phyloP scores from a whole-genome alignment of 441 rosid genomes.

The Raphanus hybrid region DNA sequence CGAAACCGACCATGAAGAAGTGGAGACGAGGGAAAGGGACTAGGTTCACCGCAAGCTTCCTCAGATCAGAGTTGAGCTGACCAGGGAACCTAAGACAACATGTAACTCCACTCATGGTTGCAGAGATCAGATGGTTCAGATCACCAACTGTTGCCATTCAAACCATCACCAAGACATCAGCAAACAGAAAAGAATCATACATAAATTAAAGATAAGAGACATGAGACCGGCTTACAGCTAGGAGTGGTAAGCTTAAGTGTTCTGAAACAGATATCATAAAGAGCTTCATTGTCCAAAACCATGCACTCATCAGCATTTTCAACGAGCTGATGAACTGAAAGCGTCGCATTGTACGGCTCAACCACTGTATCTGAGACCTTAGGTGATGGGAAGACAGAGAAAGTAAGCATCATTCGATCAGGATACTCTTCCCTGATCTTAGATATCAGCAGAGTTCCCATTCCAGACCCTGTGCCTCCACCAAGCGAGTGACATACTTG shows the following conservation, averaged over 20 bases:
- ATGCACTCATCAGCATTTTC: slow-evolving; percentile 98
- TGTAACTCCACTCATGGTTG: slow-evolving; percentile 70
- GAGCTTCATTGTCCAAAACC: slow-evolving; percentile 94
- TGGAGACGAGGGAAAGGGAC: slow-evolving; percentile 77
- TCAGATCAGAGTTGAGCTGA: slow-evolving; percentile 67
- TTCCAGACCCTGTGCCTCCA: slow-evolving; percentile 62
- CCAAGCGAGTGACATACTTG: slow-evolving; percentile 63
- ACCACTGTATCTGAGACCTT: slow-evolving; percentile 97
- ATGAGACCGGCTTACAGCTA: slow-evolving; percentile 56
- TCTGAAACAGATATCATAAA: slow-evolving; percentile 91
- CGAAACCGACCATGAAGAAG: slow-evolving; percentile 80
- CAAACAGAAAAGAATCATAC: neutral
- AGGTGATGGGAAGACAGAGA: slow-evolving; percentile 96
- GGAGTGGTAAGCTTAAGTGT: slow-evolving; percentile 75
- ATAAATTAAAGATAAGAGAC: slow-evolving; percentile 7
- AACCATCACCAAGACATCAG: slow-evolving; percentile 6
- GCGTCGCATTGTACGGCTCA: slow-evolving; percentile 96
- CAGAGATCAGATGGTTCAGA: slow-evolving; percentile 70
- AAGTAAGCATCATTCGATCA: slow-evolving; percentile 83
- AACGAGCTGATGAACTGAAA: slow-evolving; percentile 90
- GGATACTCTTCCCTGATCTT: slow-evolving; percentile 51
- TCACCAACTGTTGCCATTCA: slow-evolving; percentile 59
- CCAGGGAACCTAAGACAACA: slow-evolving; percentile 78
- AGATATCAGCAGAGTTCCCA: slow-evolving; percentile 57
- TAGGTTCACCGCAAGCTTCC: slow-evolving; percentile 72